Base-by-base conservation (phyloP, 139 green algal genomes). In the Spirogloea muscicola region DNA sequence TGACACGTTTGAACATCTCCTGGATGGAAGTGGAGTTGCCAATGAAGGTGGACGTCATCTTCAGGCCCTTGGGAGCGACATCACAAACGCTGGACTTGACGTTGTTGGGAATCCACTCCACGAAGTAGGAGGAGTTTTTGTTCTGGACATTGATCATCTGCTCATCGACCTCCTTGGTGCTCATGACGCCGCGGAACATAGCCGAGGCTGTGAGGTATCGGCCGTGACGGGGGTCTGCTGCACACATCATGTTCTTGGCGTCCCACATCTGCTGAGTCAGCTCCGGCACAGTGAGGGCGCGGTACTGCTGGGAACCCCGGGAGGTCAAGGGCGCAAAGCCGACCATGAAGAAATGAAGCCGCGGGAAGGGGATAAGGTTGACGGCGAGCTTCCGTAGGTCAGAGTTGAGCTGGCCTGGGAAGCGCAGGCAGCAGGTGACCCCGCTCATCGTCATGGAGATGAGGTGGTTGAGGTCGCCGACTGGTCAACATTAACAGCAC, bases 261-360 rank as follows among this genome's bases (percentile, higher is more conserved):
- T 98, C 93, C 92, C 93, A 98, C 93, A 98, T 98, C 88, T 98
- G 92, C 90, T 98, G 93, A 46, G 93, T 97, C 49, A 98, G 87
- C 90, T 98, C 93, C 21, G 93, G 93, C 41, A 98, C 93, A 3
- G 91, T 96, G 58, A 97, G 82, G 48, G 88, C 89, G 41, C 93
- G 88, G 69, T 98, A 98, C 84, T 96, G 92, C 90, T 97, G 92
- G 72, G 85, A 92, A 72, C 93, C 93, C 70, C 93, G 91, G 49
- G 85, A 93, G 52, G 93, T 98, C 18, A 98, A 87, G 7, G 93
- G 93, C 5, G 92, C 91, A 84, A 97, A 97, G 77, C 92, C 91
- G 41, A 96, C 90, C 93, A 97, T 96, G 91, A 98, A 98, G 89
- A 98, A 98, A 89, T 98, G 93, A 34, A 98, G 91, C 48, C 93